A percentile compares a stretch with the other conserved stretches of the same genome.
Evolutionary conservation across 441 rosid genomes (phyloP).

Genomic region (Cnidoscolus chayamansa): DNA sequence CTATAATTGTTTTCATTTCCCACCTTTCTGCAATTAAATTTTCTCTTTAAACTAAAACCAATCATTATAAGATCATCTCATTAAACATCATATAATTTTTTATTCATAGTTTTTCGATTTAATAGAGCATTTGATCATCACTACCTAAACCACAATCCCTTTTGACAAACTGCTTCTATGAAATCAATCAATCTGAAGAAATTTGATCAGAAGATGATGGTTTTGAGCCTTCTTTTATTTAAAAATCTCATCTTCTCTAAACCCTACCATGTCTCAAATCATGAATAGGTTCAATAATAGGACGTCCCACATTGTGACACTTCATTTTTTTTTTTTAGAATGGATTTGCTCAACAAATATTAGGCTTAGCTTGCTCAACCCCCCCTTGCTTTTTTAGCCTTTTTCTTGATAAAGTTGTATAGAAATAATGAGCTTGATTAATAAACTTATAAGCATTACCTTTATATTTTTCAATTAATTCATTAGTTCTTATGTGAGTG

Average conservation of each 20-base stretch:
- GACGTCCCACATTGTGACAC: conserved; percentile 1
- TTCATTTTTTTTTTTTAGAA: not conserved
- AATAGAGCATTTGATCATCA: not conserved
- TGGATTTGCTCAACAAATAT: conserved; percentile 5
- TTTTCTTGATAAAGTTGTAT: conserved; percentile 9
- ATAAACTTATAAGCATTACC: not conserved
- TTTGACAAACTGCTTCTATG: conserved; percentile 6
- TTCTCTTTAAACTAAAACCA: not conserved
- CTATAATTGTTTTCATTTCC: too few species aligned
- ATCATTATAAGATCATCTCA: not conserved
- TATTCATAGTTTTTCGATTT: too few species aligned
- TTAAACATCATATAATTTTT: too few species aligned
- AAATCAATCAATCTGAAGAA: not conserved
- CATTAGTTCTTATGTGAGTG: not conserved
- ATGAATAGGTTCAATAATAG: conserved; percentile 9
- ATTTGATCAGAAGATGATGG: not conserved
- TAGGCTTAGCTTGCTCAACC: conserved; percentile 25
- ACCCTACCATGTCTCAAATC: conserved; percentile 27
- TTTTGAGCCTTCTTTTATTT: not conserved
- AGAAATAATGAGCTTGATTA: not conserved
- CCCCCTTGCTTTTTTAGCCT: conserved; percentile 19
- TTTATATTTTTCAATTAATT: too few species aligned
- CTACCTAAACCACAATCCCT: not conserved
- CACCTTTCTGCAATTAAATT: not conserved
- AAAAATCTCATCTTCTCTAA: not conserved